Conservation (phyloP, 2,329 filamentous ascomycete species). For the Sporothrix dimorphospora region DNA sequence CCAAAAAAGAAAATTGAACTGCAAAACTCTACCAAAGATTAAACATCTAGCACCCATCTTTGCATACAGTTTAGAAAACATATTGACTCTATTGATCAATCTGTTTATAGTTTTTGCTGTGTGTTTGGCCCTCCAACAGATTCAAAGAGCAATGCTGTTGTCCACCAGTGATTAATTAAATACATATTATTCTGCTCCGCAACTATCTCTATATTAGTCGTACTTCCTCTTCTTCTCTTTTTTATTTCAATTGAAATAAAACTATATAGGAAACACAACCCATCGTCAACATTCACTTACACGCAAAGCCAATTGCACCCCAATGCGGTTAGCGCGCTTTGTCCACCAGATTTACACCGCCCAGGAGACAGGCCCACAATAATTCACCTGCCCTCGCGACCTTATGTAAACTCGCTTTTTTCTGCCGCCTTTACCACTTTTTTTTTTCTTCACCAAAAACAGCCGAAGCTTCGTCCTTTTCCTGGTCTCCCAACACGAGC, state of each 20-base stretch:
- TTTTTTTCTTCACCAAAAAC: slow-evolving; percentile 11
- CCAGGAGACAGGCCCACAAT: not conserved
- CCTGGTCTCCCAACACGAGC: not conserved
- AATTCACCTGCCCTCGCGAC: not conserved
- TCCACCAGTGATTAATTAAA: not conserved
- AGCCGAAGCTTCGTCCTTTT: not conserved
- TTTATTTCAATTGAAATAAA: not conserved
- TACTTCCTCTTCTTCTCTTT: not conserved
- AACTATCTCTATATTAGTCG: too few relatives aligned
- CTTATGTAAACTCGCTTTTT: not conserved
- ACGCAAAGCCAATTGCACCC: not conserved
- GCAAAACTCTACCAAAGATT: not conserved
- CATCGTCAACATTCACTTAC: slow-evolving; percentile 2
- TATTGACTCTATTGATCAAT: not conserved
- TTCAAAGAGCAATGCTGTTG: not conserved
- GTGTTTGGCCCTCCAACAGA: not conserved
- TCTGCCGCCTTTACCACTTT: slow-evolving; percentile 23
- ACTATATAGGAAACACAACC: not conserved
- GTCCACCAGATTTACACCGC: not conserved
- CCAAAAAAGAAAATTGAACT: not conserved
- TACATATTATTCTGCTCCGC: too few relatives aligned
- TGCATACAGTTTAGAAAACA: not conserved
- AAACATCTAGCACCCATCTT: not conserved
- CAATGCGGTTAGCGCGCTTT: not conserved
- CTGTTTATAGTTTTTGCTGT: not conserved